Conservation (phyloP, 2,329 filamentous ascomycete species). For the Didymellaceae sp. region DNA sequence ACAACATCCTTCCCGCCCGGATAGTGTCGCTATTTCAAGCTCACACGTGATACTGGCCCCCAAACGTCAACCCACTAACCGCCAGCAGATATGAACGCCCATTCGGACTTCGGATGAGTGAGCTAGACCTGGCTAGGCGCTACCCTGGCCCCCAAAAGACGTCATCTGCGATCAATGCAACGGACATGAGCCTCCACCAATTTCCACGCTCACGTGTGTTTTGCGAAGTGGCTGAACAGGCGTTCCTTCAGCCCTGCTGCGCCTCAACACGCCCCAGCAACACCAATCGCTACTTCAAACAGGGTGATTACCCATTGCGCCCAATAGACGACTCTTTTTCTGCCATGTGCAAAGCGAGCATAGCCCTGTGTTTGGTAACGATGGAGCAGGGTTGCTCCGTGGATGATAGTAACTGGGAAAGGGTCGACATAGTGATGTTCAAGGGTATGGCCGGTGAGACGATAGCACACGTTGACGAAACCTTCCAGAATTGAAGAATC, state of each 20-base stretch:
- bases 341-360: constrained; percentile 34
- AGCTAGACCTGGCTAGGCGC: background rate
- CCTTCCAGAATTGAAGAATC: background rate
- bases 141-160: background rate
- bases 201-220: constrained; percentile 13
- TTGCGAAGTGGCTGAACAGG: constrained; percentile 20
- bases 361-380: constrained; percentile 27
- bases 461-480: constrained; percentile 2
- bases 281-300: background rate
- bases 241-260: constrained; percentile 21
- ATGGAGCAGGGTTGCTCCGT: background rate
- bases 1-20: too few relatives aligned
- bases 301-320: background rate
- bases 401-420: background rate
- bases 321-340: constrained; percentile 36
- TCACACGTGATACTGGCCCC: constrained; percentile 6
- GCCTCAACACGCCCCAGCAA: constrained; percentile 6
- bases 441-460: background rate
- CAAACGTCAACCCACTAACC: background rate
- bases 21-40: constrained; percentile 12
- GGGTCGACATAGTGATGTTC: background rate
- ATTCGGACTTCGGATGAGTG: background rate
- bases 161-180: background rate
- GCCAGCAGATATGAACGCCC: background rate
- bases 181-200: constrained; percentile 11